Base-by-base conservation (phyloP, 768 basidiomycete species). In the Pulveroboletus ravenelii region DNA sequence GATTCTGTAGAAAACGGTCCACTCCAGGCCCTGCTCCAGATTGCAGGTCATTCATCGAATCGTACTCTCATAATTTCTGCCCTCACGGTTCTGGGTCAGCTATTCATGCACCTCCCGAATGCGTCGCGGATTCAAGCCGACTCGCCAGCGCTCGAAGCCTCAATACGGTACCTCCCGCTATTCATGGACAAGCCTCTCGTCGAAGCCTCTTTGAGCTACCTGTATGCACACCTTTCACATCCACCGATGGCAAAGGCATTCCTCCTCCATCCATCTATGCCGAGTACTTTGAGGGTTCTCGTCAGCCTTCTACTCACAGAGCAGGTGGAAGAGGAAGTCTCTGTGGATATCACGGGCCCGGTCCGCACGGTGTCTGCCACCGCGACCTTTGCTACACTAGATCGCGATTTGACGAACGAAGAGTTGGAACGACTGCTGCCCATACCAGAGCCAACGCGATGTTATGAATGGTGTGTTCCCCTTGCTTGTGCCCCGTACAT, bases 211-310 rank as follows among this genome's bases (percentile, higher is more conserved):
- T 62, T 92, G 40, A 88, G 85, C 66, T 89, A 83, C 61, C 62
- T 93, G 13, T 89, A 89, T 62, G 72, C 78, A 7, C 87, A 91
- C 64, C 72, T 92, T 18, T 85, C 88, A 5, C 77, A 87, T 62
- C 78, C 83, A 8, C 70, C 83, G 7, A 84, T 88, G 79, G 82
- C 85, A 17, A 86, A 87, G 58, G 81, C 84, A 6, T 91, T 93
- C 62, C 69, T 93, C 39, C 74, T 85, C 15, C 83, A 84, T 61
- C 73, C 79, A 1, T 76, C 82, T 44, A 84, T 92, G 81, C 78
- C 84, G 4, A 78, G 77, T 36, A 82, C 85, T 9, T 70, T 91
- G 41, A 82, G 78, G 54, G 64, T 93, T 2, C 77, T 89, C 14
- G 81, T 83, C 7, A 81, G 77, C 41, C 72, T 90, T 48, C 66